Evolutionary conservation across 2,329 filamentous ascomycete species (phyloP).

Genomic region (Fusarium sp.): DNA sequence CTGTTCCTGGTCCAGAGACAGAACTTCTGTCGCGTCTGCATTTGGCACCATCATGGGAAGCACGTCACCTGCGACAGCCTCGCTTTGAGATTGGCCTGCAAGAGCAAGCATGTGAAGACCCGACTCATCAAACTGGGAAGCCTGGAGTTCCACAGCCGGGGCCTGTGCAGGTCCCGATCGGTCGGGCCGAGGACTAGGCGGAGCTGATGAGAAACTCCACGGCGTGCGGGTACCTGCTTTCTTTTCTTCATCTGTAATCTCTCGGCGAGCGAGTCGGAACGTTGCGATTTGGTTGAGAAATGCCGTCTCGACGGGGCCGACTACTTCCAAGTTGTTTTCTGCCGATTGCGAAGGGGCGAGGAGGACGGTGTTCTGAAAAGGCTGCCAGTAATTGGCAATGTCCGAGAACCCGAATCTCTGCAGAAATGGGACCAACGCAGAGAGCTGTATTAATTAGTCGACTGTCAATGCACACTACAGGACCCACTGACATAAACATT

Average conservation of each 20-base stretch:
- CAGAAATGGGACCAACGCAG: neutral
- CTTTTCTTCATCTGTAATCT: constrained; percentile 8
- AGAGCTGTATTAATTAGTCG: neutral
- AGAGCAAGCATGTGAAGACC: constrained; percentile 10
- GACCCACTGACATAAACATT: neutral
- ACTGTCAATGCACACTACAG: neutral
- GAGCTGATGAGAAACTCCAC: constrained; percentile 10
- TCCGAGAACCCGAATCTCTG: neutral
- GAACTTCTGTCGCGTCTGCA: neutral
- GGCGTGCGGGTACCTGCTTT: constrained; percentile 2
- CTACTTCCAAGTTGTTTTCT: neutral
- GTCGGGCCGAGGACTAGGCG: constrained; percentile 8
- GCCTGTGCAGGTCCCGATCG: neutral
- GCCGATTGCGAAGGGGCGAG: neutral
- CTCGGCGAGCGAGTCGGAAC: constrained; percentile 7
- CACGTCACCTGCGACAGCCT: neutral
- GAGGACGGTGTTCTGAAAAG: neutral
- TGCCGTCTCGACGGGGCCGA: neutral
- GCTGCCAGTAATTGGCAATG: neutral
- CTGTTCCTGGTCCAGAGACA: neutral
- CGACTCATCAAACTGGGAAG: neutral
- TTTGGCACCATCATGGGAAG: neutral
- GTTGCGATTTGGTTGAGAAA: constrained; percentile 15
- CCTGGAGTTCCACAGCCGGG: neutral
- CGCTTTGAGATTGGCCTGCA: constrained; percentile 1